A percentile compares a stretch with the other conserved stretches of the same genome.
phyloP scores from a whole-genome alignment of 768 basidiomycete species.

The Mycena galericulata region DNA sequence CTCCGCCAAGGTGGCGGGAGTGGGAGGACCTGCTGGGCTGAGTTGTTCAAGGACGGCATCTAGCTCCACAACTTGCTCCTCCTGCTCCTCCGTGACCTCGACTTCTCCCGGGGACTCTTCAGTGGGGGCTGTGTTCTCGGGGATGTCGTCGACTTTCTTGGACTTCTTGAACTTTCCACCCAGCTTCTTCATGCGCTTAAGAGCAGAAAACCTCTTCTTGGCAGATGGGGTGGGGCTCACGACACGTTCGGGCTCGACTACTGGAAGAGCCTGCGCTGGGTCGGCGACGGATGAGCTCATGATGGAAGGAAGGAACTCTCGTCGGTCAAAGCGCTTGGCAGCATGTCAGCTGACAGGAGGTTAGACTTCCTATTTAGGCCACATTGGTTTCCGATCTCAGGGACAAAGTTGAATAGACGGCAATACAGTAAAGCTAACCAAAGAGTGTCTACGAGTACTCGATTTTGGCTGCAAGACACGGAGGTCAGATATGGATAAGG shows the following conservation, averaged over 20 bases:
- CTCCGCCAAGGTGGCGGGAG: constrained; percentile 59
- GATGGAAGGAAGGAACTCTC: constrained; percentile 1
- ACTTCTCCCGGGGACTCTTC: neutral
- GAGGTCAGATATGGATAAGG: constrained; percentile 22
- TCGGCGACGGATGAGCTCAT: constrained; percentile 11
- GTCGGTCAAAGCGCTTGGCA: neutral
- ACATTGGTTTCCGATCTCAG: neutral
- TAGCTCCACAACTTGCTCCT: neutral
- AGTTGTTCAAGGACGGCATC: constrained; percentile 6
- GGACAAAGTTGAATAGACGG: neutral
- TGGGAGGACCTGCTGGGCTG: constrained; percentile 43
- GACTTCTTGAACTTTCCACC: constrained; percentile 32
- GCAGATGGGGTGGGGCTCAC: constrained; percentile 32
- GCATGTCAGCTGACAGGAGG: constrained; percentile 25
- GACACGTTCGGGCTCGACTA: constrained; percentile 19
- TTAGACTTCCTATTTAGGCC: constrained; percentile 3
- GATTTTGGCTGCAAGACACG: constrained; percentile 58
- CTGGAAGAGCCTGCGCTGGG: neutral
- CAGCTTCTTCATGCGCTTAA: constrained; percentile 34
- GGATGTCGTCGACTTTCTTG: constrained; percentile 22
- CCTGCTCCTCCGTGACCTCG: neutral
- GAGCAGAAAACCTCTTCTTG: constrained; percentile 31
- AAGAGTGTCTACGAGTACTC: constrained; percentile 54
- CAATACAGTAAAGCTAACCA: constrained; percentile 2
- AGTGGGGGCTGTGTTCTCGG: neutral